These are phyloP conservation scores for Orbilia brochopaga DNA, from an alignment of 2,329 filamentous ascomycete genomes.

Conservation along the genomic window DNA sequence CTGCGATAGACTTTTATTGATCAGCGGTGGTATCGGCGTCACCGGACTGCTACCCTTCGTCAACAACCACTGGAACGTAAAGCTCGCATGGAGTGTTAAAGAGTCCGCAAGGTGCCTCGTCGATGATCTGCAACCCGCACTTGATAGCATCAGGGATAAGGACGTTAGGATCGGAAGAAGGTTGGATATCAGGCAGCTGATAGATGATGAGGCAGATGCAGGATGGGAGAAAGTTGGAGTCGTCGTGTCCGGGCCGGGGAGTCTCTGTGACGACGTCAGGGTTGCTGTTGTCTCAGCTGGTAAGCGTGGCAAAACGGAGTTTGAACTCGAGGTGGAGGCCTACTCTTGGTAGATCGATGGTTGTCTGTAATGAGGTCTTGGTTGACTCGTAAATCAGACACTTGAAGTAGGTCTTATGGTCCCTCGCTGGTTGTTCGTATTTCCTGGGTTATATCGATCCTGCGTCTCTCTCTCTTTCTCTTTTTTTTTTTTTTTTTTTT, in stretches of 20 bases:
- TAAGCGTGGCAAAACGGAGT: constrained; percentile 19
- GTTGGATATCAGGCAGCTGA: constrained; percentile 56
- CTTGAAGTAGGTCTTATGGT: too few species aligned
- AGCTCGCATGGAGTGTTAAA: constrained; percentile 58
- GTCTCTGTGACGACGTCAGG: constrained; percentile 59
- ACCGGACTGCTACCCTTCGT: constrained; percentile 59
- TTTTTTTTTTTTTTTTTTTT: too few species aligned
- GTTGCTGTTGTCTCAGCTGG: constrained; percentile 53
- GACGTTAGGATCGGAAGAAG: constrained; percentile 57
- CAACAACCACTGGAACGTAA: constrained; percentile 57
- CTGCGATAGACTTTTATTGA: constrained; percentile 59
- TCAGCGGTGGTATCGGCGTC: constrained; percentile 63
- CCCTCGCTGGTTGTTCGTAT: too few species aligned
- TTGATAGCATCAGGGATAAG: constrained; percentile 56
- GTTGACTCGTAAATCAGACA: too few species aligned
- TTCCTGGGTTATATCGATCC: too few species aligned
- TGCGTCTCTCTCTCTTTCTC: too few species aligned
- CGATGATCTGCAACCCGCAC: constrained; percentile 55
- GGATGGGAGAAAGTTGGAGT: constrained; percentile 57
- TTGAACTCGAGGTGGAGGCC: constrained; percentile 32
- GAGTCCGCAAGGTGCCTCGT: constrained; percentile 54
- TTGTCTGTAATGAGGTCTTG: too few species aligned
- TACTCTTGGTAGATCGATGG: constrained; percentile 43
- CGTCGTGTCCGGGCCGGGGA: constrained; percentile 59
- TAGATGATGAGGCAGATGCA: constrained; percentile 56